These are phyloP conservation scores for Crotalaria pallida DNA, from an alignment of 306 rosid genomes.

Conservation along the genomic window DNA sequence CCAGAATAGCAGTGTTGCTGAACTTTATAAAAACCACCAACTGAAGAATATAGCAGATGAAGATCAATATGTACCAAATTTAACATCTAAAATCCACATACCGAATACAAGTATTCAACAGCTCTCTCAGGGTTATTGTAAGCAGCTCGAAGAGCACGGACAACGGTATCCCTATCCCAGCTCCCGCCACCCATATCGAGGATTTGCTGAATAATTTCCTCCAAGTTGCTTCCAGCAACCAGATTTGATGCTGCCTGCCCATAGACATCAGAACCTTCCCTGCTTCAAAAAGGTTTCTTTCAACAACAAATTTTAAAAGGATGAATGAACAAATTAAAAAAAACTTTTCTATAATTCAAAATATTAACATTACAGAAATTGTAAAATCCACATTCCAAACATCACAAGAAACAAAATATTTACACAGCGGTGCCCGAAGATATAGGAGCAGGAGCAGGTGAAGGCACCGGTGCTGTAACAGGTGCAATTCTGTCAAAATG, in stretches of 20 bases:
- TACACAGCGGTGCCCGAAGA: constrained; percentile 42
- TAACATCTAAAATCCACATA: constrained; percentile 36
- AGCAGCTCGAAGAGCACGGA: constrained; percentile 91
- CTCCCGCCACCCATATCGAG: constrained; percentile 88
- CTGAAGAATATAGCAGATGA: neutral
- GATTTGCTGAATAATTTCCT: constrained; percentile 71
- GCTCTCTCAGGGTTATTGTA: constrained; percentile 95
- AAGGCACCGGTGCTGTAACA: constrained; percentile 2
- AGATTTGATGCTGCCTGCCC: constrained; percentile 88
- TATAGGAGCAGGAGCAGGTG: neutral
- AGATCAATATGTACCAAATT: neutral
- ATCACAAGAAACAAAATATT: constrained; percentile 9
- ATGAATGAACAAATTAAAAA: neutral
- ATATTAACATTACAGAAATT: neutral
- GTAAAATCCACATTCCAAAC: neutral
- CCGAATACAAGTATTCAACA: constrained; percentile 83
- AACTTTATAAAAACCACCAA: neutral
- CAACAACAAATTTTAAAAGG: neutral
- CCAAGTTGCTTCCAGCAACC: constrained; percentile 83
- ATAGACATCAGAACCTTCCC: constrained; percentile 56
- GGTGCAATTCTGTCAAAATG: constrained; percentile 38
- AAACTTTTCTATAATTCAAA: neutral
- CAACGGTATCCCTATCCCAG: constrained; percentile 91
- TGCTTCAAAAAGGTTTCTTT: constrained; percentile 33
- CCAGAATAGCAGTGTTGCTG: neutral